Evolutionary conservation across 805 yeast species (phyloP).

Genomic region (Yarrowia alimentaria): DNA sequence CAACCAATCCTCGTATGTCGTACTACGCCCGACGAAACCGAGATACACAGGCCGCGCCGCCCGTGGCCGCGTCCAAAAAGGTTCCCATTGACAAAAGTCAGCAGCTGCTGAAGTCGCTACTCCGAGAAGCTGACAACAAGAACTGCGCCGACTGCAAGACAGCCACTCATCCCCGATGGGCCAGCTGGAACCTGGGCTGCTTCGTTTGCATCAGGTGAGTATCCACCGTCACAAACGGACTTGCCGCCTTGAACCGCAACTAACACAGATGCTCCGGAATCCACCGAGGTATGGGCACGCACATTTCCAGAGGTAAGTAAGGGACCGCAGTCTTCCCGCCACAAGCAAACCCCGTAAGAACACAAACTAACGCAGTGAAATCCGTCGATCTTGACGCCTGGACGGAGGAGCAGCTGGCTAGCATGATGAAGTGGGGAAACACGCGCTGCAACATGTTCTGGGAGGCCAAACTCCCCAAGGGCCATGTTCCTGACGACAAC

Average conservation of each 20-base stretch:
- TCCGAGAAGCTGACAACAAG: slow-evolving; percentile 74
- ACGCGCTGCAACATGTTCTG: slow-evolving; percentile 73
- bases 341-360: neutral
- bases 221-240: neutral
- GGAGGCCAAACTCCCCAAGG: slow-evolving; percentile 73
- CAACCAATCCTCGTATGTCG: slow-evolving; percentile 22
- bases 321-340: slow-evolving; percentile 31
- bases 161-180: slow-evolving; percentile 93
- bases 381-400: slow-evolving; percentile 94
- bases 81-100: slow-evolving; percentile 52
- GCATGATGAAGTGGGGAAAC: slow-evolving; percentile 86
- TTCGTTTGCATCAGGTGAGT: slow-evolving; percentile 69
- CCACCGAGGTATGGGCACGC: slow-evolving; percentile 94
- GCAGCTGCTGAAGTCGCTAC: slow-evolving; percentile 68
- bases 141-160: slow-evolving; percentile 90
- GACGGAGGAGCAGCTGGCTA: slow-evolving; percentile 87
- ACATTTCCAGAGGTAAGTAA: slow-evolving; percentile 58
- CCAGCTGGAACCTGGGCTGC: slow-evolving; percentile 92
- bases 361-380: slow-evolving; percentile 51
- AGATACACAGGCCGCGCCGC: slow-evolving; percentile 9
- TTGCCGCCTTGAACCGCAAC: neutral
- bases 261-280: slow-evolving; percentile 74
- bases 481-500: slow-evolving; percentile 74
- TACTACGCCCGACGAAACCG: slow-evolving; percentile 26
- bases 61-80: slow-evolving; percentile 33